These are phyloP conservation scores for Gossypium bickii DNA, from an alignment of 345 rosid genomes.

Conservation along the genomic window DNA sequence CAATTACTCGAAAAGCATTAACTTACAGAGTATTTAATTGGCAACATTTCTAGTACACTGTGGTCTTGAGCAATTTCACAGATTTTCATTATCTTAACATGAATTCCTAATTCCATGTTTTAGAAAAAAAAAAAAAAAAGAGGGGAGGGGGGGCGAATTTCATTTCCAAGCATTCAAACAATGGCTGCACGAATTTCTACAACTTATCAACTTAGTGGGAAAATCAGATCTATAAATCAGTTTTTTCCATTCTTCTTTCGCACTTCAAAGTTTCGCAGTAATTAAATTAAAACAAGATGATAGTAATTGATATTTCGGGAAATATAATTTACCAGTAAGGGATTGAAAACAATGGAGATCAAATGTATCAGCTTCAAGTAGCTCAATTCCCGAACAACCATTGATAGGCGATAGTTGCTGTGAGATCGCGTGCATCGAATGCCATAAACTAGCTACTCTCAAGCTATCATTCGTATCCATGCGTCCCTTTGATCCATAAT, in stretches of 20 bases:
- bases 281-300: not conserved
- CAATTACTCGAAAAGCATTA: not conserved
- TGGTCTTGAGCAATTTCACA: not conserved
- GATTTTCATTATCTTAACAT: not conserved
- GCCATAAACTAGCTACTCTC: slow-evolving; percentile 97
- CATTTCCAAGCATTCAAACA: slow-evolving; percentile 4
- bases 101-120: not conserved
- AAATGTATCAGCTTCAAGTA: slow-evolving; percentile 87
- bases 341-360: slow-evolving; percentile 96
- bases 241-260: not conserved
- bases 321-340: slow-evolving; percentile 55
- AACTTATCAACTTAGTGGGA: not conserved
- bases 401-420: slow-evolving; percentile 87
- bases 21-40: not conserved
- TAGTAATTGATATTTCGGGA: not conserved
- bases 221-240: not conserved
- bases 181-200: not conserved
- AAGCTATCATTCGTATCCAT: slow-evolving; percentile 98
- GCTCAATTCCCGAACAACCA: slow-evolving; percentile 87
- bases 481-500: slow-evolving; percentile 81
- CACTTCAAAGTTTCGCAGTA: not conserved
- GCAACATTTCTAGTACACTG: not conserved
- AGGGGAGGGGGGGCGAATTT: not conserved
- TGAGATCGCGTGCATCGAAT: slow-evolving; percentile 98
- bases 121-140: not conserved